Evolutionary conservation across 2,329 filamentous ascomycete genomes (phyloP), one percentile per base, ranked within the genome.

Genomic region (Tricladium varicosporioides): DNA sequence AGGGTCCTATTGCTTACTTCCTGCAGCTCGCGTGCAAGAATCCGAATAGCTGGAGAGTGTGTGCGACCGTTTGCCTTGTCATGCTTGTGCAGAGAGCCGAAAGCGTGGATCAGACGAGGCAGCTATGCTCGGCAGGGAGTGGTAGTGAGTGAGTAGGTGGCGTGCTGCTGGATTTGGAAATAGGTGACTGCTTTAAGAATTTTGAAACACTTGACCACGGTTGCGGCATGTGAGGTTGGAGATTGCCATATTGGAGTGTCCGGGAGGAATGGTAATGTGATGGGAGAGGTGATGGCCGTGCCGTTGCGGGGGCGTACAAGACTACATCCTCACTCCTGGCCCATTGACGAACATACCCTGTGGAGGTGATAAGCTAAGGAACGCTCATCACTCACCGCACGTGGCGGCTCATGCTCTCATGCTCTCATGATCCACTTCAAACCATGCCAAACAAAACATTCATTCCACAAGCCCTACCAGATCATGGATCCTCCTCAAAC

Each of bases 1-100:
- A 33, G 31, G 27, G n/a, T 47, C 48, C 15, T 33, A 10, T 15
- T 49, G 48, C 48, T 15, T 49, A 15, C 7, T 36, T 4, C 27
- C 13, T 7, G 32, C 16, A 7, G 10, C 16, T 32, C 13, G 16
- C 18, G 48, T 49, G 48, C 48, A 49, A 49, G 22, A 36, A 49
- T 36, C 48, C 48, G 48, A 13, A 18, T 33, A 49, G 48, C 48
- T 49, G 48, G 31, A 15, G 31, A 33, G 32, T 18, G 19, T 57
- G 55, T 60, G 55, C 57, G 3, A 59, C 57, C 53, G 59, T 59
- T 58, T 62, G 60, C 22, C 22, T 27, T 27, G 22, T 7, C 22
- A 27, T 51, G 47, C 3, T 42, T 19, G 58, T 55, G 56, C 53
- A 44, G 57, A 56, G 48, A 56, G 46, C 57, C 56, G 56, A 40